Conservation (phyloP, 2,329 filamentous ascomycete species). For the Exophiala oligosperma region DNA sequence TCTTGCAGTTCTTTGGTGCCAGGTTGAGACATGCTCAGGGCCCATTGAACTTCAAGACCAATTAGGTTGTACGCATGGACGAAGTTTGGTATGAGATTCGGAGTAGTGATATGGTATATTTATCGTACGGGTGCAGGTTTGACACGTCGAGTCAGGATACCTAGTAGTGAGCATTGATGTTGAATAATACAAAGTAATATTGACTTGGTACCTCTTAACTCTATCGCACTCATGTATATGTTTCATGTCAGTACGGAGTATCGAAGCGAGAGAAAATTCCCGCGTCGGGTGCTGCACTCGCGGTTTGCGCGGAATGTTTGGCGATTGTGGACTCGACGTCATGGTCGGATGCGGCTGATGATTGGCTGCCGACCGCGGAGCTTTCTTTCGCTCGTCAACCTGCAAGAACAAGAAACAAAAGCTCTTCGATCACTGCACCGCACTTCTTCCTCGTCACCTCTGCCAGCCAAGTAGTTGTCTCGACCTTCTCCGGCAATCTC, state of each 20-base stretch:
- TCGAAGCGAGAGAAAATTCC: neutral
- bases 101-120: no score
- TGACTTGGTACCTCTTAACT: neutral
- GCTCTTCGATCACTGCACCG: conserved; percentile 1
- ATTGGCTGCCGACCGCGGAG: conserved; percentile 14
- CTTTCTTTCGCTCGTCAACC: conserved; percentile 9
- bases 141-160: neutral
- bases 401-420: neutral
- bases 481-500: neutral
- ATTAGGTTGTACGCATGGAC: conserved; percentile 4
- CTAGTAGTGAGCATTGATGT: neutral
- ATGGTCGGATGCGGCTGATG: neutral
- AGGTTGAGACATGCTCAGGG: conserved; percentile 37
- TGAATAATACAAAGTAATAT: neutral
- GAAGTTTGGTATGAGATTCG: neutral
- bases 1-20: conserved; percentile 39
- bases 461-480: conserved; percentile 2
- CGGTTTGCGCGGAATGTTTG: neutral
- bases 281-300: no score
- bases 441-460: conserved; percentile 1
- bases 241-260: neutral
- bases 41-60: conserved; percentile 35
- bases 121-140: neutral
- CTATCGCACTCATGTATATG: neutral
- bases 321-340: conserved; percentile 1